Base-by-base conservation (phyloP, 23 red algal genomes). In the Porphyridium purpureum region DNA sequence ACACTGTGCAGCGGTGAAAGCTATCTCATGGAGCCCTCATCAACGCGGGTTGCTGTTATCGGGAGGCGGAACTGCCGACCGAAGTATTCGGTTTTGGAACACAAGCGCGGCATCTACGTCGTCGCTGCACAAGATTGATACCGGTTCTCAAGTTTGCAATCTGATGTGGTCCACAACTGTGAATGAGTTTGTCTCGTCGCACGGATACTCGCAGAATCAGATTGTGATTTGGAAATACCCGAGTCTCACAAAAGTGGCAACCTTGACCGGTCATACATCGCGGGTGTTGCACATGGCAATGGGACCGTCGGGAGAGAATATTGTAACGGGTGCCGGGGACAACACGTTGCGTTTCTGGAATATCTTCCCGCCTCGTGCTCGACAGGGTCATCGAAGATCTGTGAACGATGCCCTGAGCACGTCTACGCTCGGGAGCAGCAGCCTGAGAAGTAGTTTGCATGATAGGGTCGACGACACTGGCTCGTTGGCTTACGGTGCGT, bases 181-280 rank as follows among this genome's bases (percentile, higher is more conserved):
- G 14, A 84, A 94, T 38, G 88, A 94, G 71, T 50, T 94, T 21
- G 88, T 94, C 4, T 83, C 76, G 4, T 84, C 88, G 5, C 88
- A 94, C 69, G 88, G 88, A 1, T 94, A 80, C 50, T 80, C 70
- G 23, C 88, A 94, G 52, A 94, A 94, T 63, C 88, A 94, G 60
- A 84, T 94, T 17, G 65, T 94, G 24, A 62, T 94, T 20, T 94
- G 88, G 88, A 68, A 72, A 11, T 94, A 94, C 64, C 88, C 88
- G 55, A 73, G 51, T 22, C 57, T 94, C 27, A 49, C 58, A 21
- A 84, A 79, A 57, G 88, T 94, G 42, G 76, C 69, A 4, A 94
- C 80, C 1, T 54, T 94, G 19, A 80, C 80, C 50, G 88, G 88
- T 3, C 77, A 94, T 35, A 70, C 69, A 57, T 63, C 52, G 57